Percentiles rank a stretch among this genome's conserved stretches.
phyloP scores from a whole-genome alignment of 2,329 filamentous ascomycete species.

The Xylaria sp. region DNA sequence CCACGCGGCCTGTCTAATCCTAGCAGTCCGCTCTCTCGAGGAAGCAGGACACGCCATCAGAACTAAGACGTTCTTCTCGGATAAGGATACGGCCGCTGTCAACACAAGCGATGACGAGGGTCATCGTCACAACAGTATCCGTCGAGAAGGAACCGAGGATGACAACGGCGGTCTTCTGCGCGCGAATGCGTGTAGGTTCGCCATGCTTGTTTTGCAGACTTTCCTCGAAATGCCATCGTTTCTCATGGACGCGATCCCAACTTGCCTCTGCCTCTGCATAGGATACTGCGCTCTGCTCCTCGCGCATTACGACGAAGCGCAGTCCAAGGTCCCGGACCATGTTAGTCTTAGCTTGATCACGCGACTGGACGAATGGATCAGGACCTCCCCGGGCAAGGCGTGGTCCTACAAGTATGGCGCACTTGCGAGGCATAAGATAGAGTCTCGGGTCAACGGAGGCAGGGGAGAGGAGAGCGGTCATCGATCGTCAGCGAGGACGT shows the following conservation, averaged over 20 bases:
- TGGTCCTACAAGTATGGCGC: conserved; percentile 38
- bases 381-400: conserved; percentile 34
- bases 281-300: conserved; percentile 39
- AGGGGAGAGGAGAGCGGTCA: background rate
- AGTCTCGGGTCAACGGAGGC: conserved; percentile 28
- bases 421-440: conserved; percentile 34
- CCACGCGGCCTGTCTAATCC: conserved; percentile 39
- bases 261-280: conserved; percentile 36
- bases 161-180: conserved; percentile 26
- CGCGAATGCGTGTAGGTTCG: conserved; percentile 34
- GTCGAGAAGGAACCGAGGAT: conserved; percentile 4
- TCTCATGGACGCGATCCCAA: conserved; percentile 35
- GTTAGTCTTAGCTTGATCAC: conserved; percentile 34
- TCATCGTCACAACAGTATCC: conserved; percentile 3
- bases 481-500: conserved; percentile 1
- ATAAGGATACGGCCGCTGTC: conserved; percentile 17
- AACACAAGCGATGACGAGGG: conserved; percentile 17
- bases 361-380: conserved; percentile 35
- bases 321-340: conserved; percentile 34
- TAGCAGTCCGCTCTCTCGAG: conserved; percentile 36
- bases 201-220: conserved; percentile 35
- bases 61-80: conserved; percentile 34
- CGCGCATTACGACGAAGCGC: conserved; percentile 37
- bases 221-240: conserved; percentile 38
- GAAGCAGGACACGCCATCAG: conserved; percentile 36